Base-by-base conservation (phyloP, 768 basidiomycete species). In the Dacryopinax primogenitus region DNA sequence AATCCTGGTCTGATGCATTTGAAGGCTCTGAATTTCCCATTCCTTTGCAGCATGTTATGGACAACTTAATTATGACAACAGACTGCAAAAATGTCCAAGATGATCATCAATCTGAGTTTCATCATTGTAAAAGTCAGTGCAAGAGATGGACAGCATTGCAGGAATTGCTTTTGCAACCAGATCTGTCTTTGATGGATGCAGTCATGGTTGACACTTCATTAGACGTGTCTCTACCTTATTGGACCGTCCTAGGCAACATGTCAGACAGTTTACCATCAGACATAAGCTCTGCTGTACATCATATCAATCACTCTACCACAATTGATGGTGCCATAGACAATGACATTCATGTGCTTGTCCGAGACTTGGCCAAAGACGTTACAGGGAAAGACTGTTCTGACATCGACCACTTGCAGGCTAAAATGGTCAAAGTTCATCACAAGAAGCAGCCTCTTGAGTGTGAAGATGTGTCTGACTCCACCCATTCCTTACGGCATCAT, bases 1-100 rank as follows among this genome's bases (percentile, higher is more conserved):
- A 73, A 33, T 51, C 70, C 0, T 78, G 77, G 77, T 18, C 28
- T 33, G 70, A 72, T n/a, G 76, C 75, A 4, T 78, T 77, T 67
- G 21, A 69, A 1, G 9, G 41, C 1, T 28, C 51, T 13, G 26
- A 63, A 16, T 70, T 66, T 45, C 16, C 65, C 18, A 0, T 37
- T 1, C 23, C 62, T 4, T 37, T 71, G 11, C 34, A 26, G 62
- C 12, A 51, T 0, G 66, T 73, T 9, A 73, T 79, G 66, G 65
- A 77, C 7, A 80, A 81, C 47, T 78, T 81, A 70, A 77, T 78
- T 61, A 26, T 78, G 0, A 33, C 78, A 3, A 75, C 78, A 69
- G 79, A 80, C 39, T 80, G 78, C 65, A 66, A 70, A 44, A 77
- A 77, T 41, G 75, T 71, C 34, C 45, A 74, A 4, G 70, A 76